Evolutionary conservation across 2,329 filamentous ascomycete genomes (phyloP).

Genomic region (Emergomyces orientalis): DNA sequence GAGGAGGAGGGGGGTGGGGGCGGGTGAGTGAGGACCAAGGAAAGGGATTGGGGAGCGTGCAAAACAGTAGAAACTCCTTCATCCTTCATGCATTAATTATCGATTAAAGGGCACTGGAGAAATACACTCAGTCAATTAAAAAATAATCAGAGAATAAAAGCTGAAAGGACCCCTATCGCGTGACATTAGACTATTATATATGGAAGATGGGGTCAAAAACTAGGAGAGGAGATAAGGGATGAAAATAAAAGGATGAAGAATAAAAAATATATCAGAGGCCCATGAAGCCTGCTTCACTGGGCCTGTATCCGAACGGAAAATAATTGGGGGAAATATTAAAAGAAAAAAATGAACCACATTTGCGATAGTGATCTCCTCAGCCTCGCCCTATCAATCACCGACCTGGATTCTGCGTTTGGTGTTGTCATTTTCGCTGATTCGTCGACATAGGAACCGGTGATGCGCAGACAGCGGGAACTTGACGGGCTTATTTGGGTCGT

Average conservation of each 20-base stretch:
- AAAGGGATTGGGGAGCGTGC: no score
- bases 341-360: neutral
- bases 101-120: neutral
- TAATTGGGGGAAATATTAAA: neutral
- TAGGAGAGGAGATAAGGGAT: neutral
- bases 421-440: neutral
- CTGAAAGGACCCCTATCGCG: neutral
- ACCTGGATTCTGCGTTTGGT: neutral
- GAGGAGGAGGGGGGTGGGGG: no score
- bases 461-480: neutral
- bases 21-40: no score
- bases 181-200: neutral
- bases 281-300: neutral
- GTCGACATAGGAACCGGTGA: neutral
- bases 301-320: neutral
- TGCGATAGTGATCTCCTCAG: neutral
- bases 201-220: neutral
- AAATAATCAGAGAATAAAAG: neutral
- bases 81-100: neutral
- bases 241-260: neutral
- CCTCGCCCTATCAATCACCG: neutral
- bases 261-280: neutral
- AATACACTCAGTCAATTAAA: neutral
- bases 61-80: no score
- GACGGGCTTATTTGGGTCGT: slow-evolving; percentile 23